A percentile compares a stretch with the other conserved stretches of the same genome.
These are phyloP conservation scores for Rutstroemia sp. DNA, from an alignment of 2,329 filamentous ascomycete genomes.

Conservation along the genomic window DNA sequence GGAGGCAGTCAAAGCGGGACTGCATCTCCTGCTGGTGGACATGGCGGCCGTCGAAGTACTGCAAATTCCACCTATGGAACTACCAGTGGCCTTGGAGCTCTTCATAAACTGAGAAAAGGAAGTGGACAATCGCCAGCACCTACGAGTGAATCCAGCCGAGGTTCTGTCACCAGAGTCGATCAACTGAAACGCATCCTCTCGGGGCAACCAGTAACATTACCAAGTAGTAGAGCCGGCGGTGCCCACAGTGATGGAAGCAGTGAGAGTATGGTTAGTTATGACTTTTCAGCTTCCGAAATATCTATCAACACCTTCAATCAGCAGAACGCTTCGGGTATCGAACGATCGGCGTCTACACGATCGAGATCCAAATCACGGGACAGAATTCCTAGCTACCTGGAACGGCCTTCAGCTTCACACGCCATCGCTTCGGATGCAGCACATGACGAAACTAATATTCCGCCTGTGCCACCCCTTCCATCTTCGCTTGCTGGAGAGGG, in stretches of 20 bases:
- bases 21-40: slow-evolving; percentile 38
- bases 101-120: slow-evolving; percentile 43
- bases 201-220: slow-evolving; percentile 37
- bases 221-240: slow-evolving; percentile 33
- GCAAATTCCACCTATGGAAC: slow-evolving; percentile 27
- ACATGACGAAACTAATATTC: slow-evolving; percentile 22
- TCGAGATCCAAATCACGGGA: slow-evolving; percentile 28
- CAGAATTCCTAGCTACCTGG: slow-evolving; percentile 16
- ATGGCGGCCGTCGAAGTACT: slow-evolving; percentile 17
- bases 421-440: slow-evolving; percentile 14
- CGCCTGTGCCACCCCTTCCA: slow-evolving; percentile 28
- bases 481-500: slow-evolving; percentile 18
- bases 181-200: slow-evolving; percentile 56
- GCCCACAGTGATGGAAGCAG: slow-evolving; percentile 46
- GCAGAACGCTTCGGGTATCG: slow-evolving; percentile 13
- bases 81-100: slow-evolving; percentile 29
- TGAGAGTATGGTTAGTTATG: slow-evolving; percentile 66
- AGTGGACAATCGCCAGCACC: slow-evolving; percentile 43
- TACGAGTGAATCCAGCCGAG: slow-evolving; percentile 37
- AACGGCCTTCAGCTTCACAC: slow-evolving; percentile 21
- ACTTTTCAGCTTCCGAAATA: slow-evolving; percentile 58
- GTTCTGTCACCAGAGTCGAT: slow-evolving; percentile 52
- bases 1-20: slow-evolving; percentile 32
- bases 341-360: slow-evolving; percentile 23
- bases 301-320: slow-evolving; percentile 42